phyloP scores from a whole-genome alignment of 805 yeast species.

The Brettanomyces sp. region DNA sequence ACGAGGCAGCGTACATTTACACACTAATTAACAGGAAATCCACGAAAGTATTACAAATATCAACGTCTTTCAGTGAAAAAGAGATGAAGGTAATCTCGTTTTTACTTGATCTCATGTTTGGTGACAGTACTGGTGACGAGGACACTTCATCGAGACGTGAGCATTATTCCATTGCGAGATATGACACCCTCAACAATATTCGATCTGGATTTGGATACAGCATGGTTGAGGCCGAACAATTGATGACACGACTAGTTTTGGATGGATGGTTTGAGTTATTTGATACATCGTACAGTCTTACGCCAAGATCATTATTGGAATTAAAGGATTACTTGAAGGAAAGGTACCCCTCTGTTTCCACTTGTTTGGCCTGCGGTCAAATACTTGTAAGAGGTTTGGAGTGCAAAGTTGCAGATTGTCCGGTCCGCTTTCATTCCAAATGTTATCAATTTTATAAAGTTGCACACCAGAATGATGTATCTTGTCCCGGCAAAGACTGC shows the following conservation, averaged over 20 bases:
- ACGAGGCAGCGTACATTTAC: conserved; percentile 21
- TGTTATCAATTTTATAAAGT: conserved; percentile 35
- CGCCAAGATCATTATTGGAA: conserved; percentile 38
- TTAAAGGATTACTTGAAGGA: conserved; percentile 34
- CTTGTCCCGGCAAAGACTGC: conserved; percentile 27
- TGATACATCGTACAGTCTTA: conserved; percentile 26
- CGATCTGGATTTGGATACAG: conserved; percentile 9
- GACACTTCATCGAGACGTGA: conserved; percentile 3
- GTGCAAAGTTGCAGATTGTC: conserved; percentile 28
- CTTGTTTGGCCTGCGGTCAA: conserved; percentile 43
- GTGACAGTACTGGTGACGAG: conserved; percentile 10
- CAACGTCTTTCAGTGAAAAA: conserved; percentile 26
- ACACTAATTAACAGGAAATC: conserved; percentile 31
- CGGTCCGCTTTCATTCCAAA: conserved; percentile 35
- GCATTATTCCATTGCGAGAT: conserved; percentile 28
- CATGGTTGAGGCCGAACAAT: conserved; percentile 25
- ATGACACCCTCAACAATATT: conserved; percentile 12
- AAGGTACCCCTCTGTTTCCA: conserved; percentile 23
- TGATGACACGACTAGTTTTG: conserved; percentile 32
- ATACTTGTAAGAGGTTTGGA: conserved; percentile 44
- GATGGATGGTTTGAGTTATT: conserved; percentile 45
- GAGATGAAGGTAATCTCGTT: conserved; percentile 38
- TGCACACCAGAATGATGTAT: conserved; percentile 20
- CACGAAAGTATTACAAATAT: conserved; percentile 28
- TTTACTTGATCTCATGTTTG: conserved; percentile 30